Percentiles rank a stretch among this genome's conserved stretches.
Conservation (phyloP, 176 grass and related monocot species). For the Avena atlantica region DNA sequence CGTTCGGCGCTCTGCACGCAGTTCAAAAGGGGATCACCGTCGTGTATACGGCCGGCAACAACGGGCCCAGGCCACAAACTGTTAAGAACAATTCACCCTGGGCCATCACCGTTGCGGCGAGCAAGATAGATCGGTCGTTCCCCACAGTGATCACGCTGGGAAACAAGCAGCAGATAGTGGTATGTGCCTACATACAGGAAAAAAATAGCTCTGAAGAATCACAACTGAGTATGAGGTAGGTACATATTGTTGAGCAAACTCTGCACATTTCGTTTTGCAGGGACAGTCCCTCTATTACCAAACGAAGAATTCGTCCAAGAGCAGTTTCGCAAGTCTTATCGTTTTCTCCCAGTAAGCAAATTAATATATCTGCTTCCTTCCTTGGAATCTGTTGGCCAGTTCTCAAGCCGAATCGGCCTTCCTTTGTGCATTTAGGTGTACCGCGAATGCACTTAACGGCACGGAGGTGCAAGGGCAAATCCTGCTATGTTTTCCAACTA, state of each 20-base stretch:
- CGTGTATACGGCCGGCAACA: not conserved
- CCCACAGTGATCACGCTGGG: slow-evolving; percentile 40
- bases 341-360: not conserved
- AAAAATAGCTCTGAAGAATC: not conserved
- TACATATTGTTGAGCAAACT: not conserved
- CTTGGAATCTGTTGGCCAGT: not conserved
- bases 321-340: not conserved
- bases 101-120: slow-evolving; percentile 47
- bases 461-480: not conserved
- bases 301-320: not conserved
- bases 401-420: not conserved
- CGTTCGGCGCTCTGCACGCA: slow-evolving; percentile 32
- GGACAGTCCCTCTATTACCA: not conserved
- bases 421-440: not conserved
- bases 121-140: slow-evolving; percentile 41
- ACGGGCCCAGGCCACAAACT: not conserved
- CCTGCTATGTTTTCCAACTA: not conserved
- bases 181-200: not conserved
- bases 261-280: not conserved
- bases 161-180: slow-evolving; percentile 37
- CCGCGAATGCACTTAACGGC: not conserved
- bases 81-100: slow-evolving; percentile 7
- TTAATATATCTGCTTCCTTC: not conserved
- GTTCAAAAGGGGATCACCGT: slow-evolving; percentile 47
- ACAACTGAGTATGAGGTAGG: not conserved